Conservation (phyloP, 1,284 basidiomycete genomes). For the Fomes fomentarius region DNA sequence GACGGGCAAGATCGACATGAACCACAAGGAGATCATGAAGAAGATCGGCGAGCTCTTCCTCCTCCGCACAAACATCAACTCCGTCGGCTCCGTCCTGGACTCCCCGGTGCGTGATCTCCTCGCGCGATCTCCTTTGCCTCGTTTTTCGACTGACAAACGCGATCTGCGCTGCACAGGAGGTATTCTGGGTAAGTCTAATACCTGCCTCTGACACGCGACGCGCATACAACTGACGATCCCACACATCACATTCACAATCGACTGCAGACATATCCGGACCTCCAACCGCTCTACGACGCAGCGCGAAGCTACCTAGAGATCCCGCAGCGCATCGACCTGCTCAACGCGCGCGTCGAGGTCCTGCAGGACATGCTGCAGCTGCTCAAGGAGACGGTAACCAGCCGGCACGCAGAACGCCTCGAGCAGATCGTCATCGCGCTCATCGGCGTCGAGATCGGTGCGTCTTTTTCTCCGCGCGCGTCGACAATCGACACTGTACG, state of each 20-base stretch:
- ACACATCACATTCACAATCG: conserved; percentile 32
- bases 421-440: conserved; percentile 95
- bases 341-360: conserved; percentile 95
- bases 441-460: conserved; percentile 88
- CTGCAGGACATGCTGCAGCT: conserved; percentile 97
- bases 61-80: conserved; percentile 92
- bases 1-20: conserved; percentile 93
- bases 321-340: conserved; percentile 89
- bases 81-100: conserved; percentile 94
- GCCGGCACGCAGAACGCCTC: conserved; percentile 89
- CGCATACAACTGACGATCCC: neutral
- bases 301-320: conserved; percentile 94
- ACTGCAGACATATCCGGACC: conserved; percentile 77
- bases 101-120: conserved; percentile 70
- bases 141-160: neutral
- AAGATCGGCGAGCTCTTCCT: conserved; percentile 96
- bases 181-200: conserved; percentile 80
- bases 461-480: conserved; percentile 23
- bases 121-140: no score
- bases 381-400: conserved; percentile 93
- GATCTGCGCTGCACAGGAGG: conserved; percentile 57
- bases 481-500: neutral
- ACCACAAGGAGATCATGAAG: conserved; percentile 94
- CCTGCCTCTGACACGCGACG: neutral
- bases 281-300: conserved; percentile 94